Evolutionary conservation across 768 basidiomycete genomes (phyloP), one percentile per base, ranked within the genome.

Genomic region (Gloeophyllum trabeum): DNA sequence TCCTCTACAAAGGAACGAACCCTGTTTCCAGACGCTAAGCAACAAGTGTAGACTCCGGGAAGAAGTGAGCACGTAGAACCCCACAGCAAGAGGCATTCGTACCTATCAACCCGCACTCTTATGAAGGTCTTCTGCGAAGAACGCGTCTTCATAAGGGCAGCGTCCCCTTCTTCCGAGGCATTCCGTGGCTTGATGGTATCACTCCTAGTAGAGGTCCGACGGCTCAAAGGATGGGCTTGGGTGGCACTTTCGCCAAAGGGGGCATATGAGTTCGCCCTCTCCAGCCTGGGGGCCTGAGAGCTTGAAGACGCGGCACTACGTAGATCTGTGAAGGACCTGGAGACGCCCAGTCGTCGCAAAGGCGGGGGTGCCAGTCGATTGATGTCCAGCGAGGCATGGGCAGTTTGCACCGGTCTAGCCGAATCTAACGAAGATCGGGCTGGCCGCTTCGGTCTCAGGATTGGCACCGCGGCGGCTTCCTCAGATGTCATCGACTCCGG

Each of bases 61-160:
- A 16, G 42, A 7, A 37, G 30, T 35, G 40, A 57, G 32, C 55
- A 30, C 45, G 48, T 3, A 46, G 47, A 23, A 48, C 35, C 25
- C 41, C 49, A 34, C 51, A 45, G n/a, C 48, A 46, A 53, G 20
- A 35, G 28, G 28, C 10, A 10, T 32, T 51, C 63, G 30, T 48
- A 76, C 81, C 82, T 85, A 10, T 79, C 72, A 16, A 94, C 72
- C 51, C 71, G 70, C 42, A 94, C 82, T 32, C 78, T 66, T 35
- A 91, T 75, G 51, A 93, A 94, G 4, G 79, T 90, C 51, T 90
- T 90, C 57, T 81, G 75, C 0, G 76, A 73, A 1, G 90, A 88
- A 5, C 91, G 75, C 10, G 70, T 74, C 55, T 79, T 84, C 84
- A 87, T 87, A 54, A 83, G 79, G n/a, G 75, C 73, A 2, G 83